Evolutionary conservation across 768 basidiomycete genomes (phyloP).

Genomic region (Rubroboletus pulcherrimus): DNA sequence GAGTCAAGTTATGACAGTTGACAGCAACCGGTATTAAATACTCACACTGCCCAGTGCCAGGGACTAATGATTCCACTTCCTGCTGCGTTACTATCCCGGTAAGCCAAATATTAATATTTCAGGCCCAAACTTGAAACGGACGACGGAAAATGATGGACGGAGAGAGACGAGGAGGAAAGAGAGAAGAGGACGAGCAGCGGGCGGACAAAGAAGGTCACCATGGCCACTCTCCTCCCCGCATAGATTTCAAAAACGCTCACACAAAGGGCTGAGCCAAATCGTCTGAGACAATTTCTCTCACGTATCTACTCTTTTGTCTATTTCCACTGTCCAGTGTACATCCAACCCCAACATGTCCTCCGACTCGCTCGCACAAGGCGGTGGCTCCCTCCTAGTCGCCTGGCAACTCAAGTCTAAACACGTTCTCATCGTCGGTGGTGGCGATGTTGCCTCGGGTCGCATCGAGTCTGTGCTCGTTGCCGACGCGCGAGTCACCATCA

Average conservation of each 20-base stretch:
- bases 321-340: neutral
- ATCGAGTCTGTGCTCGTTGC: conserved; percentile 81
- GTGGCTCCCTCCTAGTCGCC: conserved; percentile 83
- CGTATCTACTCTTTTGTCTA: neutral
- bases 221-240: conserved; percentile 15
- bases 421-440: conserved; percentile 92
- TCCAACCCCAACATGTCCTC: conserved; percentile 4
- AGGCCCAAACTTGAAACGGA: neutral
- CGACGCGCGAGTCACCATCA: conserved; percentile 72
- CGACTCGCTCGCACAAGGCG: conserved; percentile 30
- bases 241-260: neutral
- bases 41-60: conserved; percentile 2
- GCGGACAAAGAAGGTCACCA: conserved; percentile 14
- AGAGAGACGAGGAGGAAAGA: neutral
- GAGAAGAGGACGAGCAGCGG: neutral
- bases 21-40: conserved; percentile 8
- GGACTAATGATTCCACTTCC: neutral
- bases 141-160: neutral
- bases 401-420: conserved; percentile 85
- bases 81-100: conserved; percentile 8
- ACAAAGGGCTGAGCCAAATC: neutral
- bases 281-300: neutral
- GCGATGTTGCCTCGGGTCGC: conserved; percentile 85
- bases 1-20: neutral
- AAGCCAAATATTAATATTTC: neutral